Percentiles rank a stretch among this genome's conserved stretches.
These are phyloP conservation scores for Ceriops tagal DNA, from an alignment of 345 rosid genomes.

Conservation along the genomic window DNA sequence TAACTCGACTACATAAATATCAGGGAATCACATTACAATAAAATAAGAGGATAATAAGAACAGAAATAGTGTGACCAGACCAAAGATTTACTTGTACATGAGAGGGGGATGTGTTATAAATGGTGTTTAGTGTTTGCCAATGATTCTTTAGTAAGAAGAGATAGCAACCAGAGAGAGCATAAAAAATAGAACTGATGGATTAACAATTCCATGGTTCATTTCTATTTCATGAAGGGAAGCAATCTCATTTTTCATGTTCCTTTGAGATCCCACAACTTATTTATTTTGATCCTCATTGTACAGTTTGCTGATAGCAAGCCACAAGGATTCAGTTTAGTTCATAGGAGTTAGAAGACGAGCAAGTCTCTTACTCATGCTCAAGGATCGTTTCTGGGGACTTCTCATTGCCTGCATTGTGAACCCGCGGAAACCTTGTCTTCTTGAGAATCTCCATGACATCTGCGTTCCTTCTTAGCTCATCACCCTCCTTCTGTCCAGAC, in stretches of 20 bases:
- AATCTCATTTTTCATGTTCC: background rate
- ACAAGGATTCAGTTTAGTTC: background rate
- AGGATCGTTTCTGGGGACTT: slow-evolving; percentile 95
- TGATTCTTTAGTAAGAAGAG: background rate
- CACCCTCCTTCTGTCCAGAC: slow-evolving; percentile 96
- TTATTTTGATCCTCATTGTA: background rate
- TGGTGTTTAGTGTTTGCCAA: background rate
- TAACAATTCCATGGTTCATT: background rate
- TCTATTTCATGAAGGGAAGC: background rate
- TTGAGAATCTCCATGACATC: slow-evolving; percentile 96
- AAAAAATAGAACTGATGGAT: background rate
- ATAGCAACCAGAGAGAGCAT: background rate
- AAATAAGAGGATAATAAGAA: background rate
- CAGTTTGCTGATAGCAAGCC: background rate
- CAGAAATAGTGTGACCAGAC: background rate
- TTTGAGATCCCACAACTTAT: background rate
- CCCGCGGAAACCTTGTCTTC: slow-evolving; percentile 92
- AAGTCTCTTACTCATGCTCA: slow-evolving; percentile 76
- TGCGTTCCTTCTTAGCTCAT: slow-evolving; percentile 81
- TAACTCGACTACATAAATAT: slow-evolving; percentile 60
- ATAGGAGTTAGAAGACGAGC: slow-evolving; percentile 3
- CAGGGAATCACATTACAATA: slow-evolving; percentile 4
- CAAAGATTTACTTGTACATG: background rate
- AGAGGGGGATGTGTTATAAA: background rate
- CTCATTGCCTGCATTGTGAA: slow-evolving; percentile 45